Evolutionary conservation across 2,329 filamentous ascomycete genomes (phyloP).

Genomic region (Fonsecaea pedrosoi): DNA sequence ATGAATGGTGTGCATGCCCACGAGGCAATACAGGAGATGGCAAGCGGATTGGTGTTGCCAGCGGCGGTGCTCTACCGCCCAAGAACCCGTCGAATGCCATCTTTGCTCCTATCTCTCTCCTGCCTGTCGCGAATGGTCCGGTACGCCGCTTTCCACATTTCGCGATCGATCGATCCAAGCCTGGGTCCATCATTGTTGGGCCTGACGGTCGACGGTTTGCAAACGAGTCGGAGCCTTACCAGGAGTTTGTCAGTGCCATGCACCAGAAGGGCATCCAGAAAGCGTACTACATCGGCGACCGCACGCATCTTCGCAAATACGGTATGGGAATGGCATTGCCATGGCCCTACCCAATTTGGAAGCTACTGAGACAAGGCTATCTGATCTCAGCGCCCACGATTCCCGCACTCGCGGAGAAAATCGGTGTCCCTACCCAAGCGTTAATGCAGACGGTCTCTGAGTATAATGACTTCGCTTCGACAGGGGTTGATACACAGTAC

Average conservation of each 20-base stretch:
- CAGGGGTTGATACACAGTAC: constrained; percentile 46
- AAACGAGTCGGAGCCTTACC: constrained; percentile 28
- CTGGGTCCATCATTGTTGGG: constrained; percentile 26
- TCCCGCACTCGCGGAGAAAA: constrained; percentile 20
- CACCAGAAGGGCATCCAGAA: constrained; percentile 17
- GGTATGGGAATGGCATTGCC: constrained; percentile 29
- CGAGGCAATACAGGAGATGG: constrained; percentile 40
- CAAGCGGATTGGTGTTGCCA: constrained; percentile 12
- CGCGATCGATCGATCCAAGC: constrained; percentile 20
- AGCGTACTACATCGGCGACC: constrained; percentile 26
- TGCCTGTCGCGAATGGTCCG: not conserved
- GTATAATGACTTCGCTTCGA: constrained; percentile 44
- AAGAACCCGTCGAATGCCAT: constrained; percentile 16
- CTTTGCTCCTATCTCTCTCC: constrained; percentile 22
- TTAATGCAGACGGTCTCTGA: constrained; percentile 20
- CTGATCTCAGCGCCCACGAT: constrained; percentile 25
- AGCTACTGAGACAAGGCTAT: constrained; percentile 22
- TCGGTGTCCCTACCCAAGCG: constrained; percentile 13
- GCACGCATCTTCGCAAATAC: constrained; percentile 20
- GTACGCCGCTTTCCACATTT: constrained; percentile 22
- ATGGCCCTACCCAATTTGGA: constrained; percentile 16
- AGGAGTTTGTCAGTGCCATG: constrained; percentile 21
- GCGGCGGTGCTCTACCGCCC: constrained; percentile 17
- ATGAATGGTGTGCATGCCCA: constrained; percentile 37
- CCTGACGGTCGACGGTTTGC: constrained; percentile 22